Evolutionary conservation across 768 basidiomycete species (phyloP), one percentile per base, ranked within the genome.

Genomic region (Chiua virens): DNA sequence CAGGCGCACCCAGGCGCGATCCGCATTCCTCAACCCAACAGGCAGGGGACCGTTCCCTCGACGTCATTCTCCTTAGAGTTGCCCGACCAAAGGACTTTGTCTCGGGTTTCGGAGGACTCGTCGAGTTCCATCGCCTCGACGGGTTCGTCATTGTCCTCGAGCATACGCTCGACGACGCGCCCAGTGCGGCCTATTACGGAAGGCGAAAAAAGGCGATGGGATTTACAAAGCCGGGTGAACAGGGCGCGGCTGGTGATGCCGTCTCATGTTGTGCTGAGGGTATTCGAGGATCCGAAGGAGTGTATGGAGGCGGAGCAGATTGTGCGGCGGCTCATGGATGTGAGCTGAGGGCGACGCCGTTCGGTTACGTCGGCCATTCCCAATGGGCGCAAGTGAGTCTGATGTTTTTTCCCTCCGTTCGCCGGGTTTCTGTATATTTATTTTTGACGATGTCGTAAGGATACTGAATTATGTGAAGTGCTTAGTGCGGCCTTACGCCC

Each of bases 221-320:
- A 83, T 27, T 59, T 91, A 58, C 87, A 91, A 71, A 67, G 66
- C 57, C 72, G 89, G 28, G 77, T 92, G 47, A 81, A 81, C 70
- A 73, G 70, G 52, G 87, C 87, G 23, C 71, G 87, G 48, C 74
- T 71, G 55, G 68, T 76, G 62, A 79, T 89, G 60, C 85, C 87
- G 5, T 58, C 66, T 27, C 71, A 80, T 55, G 73, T 89, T 10
- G 67, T 72, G 18, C 66, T 92, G 61, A 76, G 87, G 46, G 65
- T 91, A 23, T 92, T 92, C 64, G 77, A 81, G 58, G 67, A 80
- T 37, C 85, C 90, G 10, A 70, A 59, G 55, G 87, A 92, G 59
- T 91, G 89, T 62, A 73, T 78, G 15, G 89, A 92, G 67, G 79
- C 76, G 21, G 69, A 69, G 34, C 69, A 74, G 42, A 71, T 81